Evolutionary conservation across 2,329 filamentous ascomycete species (phyloP), one percentile per base, ranked within the genome.

Genomic region (Atkinsonella hypoxylon): DNA sequence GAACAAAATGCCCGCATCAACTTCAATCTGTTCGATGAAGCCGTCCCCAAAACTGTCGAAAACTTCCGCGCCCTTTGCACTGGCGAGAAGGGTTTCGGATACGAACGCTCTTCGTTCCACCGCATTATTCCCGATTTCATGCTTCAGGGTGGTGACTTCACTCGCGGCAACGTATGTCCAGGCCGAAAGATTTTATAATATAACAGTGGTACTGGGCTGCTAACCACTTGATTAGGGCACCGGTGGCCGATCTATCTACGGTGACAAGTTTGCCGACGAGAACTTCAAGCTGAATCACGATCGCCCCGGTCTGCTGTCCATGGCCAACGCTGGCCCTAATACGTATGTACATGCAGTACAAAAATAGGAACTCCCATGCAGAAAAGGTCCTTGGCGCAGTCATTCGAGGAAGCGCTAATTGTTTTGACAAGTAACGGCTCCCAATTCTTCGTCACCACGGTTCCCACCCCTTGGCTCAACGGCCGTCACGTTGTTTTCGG

Each of bases 401-500:
- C 8, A 8, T 8, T 7, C 8, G 26, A 5, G 26, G 1, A 7
- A 8, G 26, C 26, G 26, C 26, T 26, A 26, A 26, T 7, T 26
- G 26, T 8, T 13, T 45, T 39, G 4, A 11, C 3, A 15, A 95
- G 93, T 70, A 98, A 98, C 74, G 93, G 93, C 63, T 95, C 88
- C 48, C 91, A 97, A 72, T 97, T 97, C 79, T 97, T 97, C 78
- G 75, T 97, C 67, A 97, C 91, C 63, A 97, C 91, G 51, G 89
- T 95, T 47, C 78, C 83, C 54, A 97, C 93, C 54, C 83, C 83
- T 51, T 95, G 95, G 78, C 77, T 93, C 60, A 79, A 93, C 68
- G 81, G 80, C 65, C 85, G 85, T 69, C 87, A 93, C 77, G 85
- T 89, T 70, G 86, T 89, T 66, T 90, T 90, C 72, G 88, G 87